These are phyloP conservation scores for Eimeria nieschulzi DNA, from an alignment of 169 alveolate species.

Conservation along the genomic window DNA sequence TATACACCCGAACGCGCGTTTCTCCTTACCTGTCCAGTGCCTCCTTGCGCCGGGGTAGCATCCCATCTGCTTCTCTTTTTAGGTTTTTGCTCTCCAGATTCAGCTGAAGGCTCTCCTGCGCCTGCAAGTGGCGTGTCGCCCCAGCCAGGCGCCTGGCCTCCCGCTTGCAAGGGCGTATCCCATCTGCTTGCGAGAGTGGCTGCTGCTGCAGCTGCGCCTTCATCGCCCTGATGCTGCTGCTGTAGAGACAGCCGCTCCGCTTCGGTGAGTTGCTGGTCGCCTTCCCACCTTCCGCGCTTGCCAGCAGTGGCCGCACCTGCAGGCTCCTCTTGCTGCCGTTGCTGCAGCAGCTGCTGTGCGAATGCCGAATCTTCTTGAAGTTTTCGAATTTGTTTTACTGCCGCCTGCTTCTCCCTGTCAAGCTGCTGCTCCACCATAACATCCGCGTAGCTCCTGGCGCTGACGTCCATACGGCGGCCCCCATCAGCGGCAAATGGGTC, in stretches of 20 bases:
- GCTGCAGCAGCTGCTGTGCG: constrained; percentile 69
- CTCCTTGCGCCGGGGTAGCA: constrained; percentile 80
- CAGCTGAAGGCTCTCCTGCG: constrained; percentile 55
- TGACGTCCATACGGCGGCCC: constrained; percentile 49
- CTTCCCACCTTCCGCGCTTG: constrained; percentile 77
- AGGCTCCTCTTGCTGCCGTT: constrained; percentile 68
- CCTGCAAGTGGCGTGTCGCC: constrained; percentile 78
- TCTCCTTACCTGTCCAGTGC: constrained; percentile 69
- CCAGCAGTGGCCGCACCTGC: constrained; percentile 66
- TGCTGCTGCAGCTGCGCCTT: constrained; percentile 73
- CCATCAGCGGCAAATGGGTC: constrained; percentile 87
- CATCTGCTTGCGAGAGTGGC: constrained; percentile 76
- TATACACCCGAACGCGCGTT: not conserved
- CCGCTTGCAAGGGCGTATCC: constrained; percentile 79
- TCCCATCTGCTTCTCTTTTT: constrained; percentile 85
- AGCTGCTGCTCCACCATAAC: constrained; percentile 76
- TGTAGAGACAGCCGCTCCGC: constrained; percentile 41
- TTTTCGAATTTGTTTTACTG: constrained; percentile 74
- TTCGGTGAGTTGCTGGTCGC: constrained; percentile 61
- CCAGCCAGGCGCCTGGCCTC: constrained; percentile 73
- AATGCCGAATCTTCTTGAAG: constrained; percentile 72
- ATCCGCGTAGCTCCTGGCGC: constrained; percentile 71
- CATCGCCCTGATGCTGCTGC: constrained; percentile 62
- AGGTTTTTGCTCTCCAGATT: constrained; percentile 54
- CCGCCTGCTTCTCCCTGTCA: constrained; percentile 77